Conservation (phyloP, 108 stramenopile genomes). For the Mayamaea pseudoterrestris region DNA sequence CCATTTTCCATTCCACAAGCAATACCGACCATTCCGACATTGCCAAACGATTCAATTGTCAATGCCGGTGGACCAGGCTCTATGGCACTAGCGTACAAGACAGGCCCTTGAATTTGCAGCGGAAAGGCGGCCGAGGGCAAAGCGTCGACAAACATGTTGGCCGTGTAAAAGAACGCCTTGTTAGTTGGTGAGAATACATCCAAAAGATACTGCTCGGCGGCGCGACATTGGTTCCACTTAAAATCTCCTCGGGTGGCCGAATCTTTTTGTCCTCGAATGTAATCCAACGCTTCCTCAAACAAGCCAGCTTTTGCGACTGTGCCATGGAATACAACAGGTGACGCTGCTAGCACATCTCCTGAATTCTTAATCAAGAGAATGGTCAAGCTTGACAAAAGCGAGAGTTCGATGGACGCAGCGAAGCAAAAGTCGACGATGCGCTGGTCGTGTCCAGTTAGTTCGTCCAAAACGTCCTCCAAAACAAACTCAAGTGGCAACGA, state of each 20-base stretch:
- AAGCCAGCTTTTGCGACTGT: constrained; percentile 27
- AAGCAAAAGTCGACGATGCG: constrained; percentile 46
- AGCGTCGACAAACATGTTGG: not conserved
- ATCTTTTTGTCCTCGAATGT: constrained; percentile 15
- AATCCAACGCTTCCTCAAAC: constrained; percentile 25
- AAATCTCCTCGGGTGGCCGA: constrained; percentile 7
- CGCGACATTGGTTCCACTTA: constrained; percentile 21
- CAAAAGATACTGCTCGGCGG: constrained; percentile 20
- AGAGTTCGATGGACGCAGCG: constrained; percentile 19
- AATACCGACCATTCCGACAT: constrained; percentile 40
- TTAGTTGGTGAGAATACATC: constrained; percentile 22
- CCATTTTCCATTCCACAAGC: constrained; percentile 26
- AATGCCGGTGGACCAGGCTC: constrained; percentile 13
- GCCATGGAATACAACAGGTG: constrained; percentile 62
- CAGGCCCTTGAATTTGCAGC: constrained; percentile 35
- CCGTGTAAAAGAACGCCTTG: constrained; percentile 14
- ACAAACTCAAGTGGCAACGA: too few species aligned
- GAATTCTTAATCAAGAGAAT: constrained; percentile 32
- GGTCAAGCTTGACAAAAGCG: constrained; percentile 35
- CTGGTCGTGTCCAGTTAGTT: too few species aligned
- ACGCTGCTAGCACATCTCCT: constrained; percentile 46
- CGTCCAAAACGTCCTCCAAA: too few species aligned
- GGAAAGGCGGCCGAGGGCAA: constrained; percentile 13
- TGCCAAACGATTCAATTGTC: constrained; percentile 29
- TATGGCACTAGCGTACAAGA: constrained; percentile 13